These are phyloP conservation scores for Diaporthe ampelina DNA, from an alignment of 2,329 filamentous ascomycete genomes.

Conservation along the genomic window DNA sequence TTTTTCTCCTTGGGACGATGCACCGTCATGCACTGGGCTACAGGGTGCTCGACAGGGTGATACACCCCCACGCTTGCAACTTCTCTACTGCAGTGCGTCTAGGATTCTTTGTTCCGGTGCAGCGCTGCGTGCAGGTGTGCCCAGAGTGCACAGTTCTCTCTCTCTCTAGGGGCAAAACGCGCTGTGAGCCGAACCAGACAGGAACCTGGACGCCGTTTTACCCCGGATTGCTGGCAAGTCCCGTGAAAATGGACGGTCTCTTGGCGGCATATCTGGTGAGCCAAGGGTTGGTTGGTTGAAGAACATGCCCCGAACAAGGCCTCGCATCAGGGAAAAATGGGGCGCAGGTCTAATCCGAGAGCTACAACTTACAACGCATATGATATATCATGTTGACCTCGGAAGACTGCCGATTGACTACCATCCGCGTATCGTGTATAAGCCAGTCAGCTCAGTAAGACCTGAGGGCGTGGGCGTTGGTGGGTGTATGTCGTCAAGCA, in stretches of 20 bases:
- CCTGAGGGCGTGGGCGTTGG: not conserved
- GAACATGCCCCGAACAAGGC: not conserved
- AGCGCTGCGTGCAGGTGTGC: not conserved
- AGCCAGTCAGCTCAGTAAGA: constrained; percentile 22
- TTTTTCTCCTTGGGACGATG: constrained; percentile 8
- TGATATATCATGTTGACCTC: not conserved
- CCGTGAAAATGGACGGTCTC: not conserved
- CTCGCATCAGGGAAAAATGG: not conserved
- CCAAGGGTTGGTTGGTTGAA: not conserved
- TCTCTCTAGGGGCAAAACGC: not conserved
- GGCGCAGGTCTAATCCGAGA: not conserved
- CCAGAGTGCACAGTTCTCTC: not conserved
- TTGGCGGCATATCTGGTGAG: not conserved
- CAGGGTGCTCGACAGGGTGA: too few relatives aligned
- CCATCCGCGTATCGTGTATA: not conserved
- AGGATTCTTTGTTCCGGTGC: not conserved
- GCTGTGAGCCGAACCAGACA: not conserved
- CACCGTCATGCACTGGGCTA: not conserved
- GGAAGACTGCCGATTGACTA: constrained; percentile 13
- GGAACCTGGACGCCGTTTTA: constrained; percentile 8
- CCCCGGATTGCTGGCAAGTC: not conserved
- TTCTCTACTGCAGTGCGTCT: not conserved
- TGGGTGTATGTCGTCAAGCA: not conserved
- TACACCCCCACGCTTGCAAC: constrained; percentile 9
- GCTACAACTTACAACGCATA: not conserved